These are phyloP conservation scores for Meyerozyma athensensis DNA, from an alignment of 1,139 yeast genomes.

Conservation along the genomic window DNA sequence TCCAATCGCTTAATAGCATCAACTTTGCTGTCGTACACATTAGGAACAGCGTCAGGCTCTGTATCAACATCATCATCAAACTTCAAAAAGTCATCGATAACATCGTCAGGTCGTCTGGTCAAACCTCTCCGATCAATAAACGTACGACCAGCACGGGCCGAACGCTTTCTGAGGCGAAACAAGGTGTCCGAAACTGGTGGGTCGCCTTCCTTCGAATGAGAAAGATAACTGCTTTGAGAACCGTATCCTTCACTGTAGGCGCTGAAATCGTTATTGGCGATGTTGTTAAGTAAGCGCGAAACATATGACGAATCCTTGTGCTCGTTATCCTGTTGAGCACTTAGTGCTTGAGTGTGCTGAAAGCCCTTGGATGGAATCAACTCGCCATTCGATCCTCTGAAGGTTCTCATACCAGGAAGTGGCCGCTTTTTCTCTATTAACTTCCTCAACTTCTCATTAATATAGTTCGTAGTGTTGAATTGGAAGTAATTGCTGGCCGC, in stretches of 20 bases:
- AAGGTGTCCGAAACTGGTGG: conserved; percentile 48
- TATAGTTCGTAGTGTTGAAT: conserved; percentile 56
- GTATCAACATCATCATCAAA: conserved; percentile 24
- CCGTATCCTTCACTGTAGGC: conserved; percentile 44
- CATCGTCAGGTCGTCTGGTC: conserved; percentile 26
- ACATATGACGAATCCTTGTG: conserved; percentile 30
- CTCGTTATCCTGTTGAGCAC: conserved; percentile 25
- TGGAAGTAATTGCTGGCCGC: conserved; percentile 69
- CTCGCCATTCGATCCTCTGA: conserved; percentile 44
- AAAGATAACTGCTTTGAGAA: conserved; percentile 16
- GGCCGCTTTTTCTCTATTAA: conserved; percentile 37
- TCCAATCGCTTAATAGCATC: conserved; percentile 52
- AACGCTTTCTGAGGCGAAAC: conserved; percentile 66
- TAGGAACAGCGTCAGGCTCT: conserved; percentile 17
- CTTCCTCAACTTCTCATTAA: conserved; percentile 39
- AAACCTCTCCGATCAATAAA: conserved; percentile 69
- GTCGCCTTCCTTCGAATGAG: conserved; percentile 22
- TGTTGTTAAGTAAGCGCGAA: conserved; percentile 40
- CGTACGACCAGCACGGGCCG: conserved; percentile 66
- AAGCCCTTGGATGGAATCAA: conserved; percentile 40
- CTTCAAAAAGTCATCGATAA: conserved; percentile 34
- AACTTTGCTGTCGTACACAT: conserved; percentile 55
- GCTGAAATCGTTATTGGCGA: conserved; percentile 42
- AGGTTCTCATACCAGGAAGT: conserved; percentile 41
- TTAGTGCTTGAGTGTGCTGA: conserved; percentile 37